Base-by-base conservation (phyloP, 352 stramenopile genomes). In the Pythium utonaiense region DNA sequence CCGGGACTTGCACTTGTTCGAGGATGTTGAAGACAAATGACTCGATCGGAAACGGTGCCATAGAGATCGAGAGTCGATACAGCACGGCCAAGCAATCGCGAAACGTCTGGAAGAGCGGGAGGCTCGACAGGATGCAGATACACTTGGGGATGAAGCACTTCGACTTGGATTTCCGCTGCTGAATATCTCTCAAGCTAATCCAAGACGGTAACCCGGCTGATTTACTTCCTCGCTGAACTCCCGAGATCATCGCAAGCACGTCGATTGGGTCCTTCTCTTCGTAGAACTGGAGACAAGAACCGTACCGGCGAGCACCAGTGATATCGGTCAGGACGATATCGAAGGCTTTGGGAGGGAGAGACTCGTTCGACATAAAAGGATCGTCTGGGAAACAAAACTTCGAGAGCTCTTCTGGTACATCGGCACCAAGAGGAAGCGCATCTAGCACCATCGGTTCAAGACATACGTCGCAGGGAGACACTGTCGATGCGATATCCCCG, bases 261-360 rank as follows among this genome's bases (percentile, higher is more conserved):
- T 89, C 73, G 56, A 88, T 83, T 10, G 77, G 69, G 31, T 87
- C 64, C 19, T 78, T 82, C 52, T 86, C 73, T 57, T 88, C 74
- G 38, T 69, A 73, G 59, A 88, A 91, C 6, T 88, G 82, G 9
- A 92, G 53, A 22, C 78, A 90, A 0, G 82, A 79, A 0, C 70
- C 82, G 40, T 84, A 92, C 3, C 75, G 69, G 8, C 67, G 75
- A 1, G 68, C 57, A 1, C 81, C 82, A 13, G 78, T 89, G 30
- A 88, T 76, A 52, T 89, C 82, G 19, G 82, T 92, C 19, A 92
- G 69, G 1, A 92, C 82, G 5, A 89, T 83, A 36, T 92, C 82
- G 19, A 92, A 86, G 6, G 67, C 57, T 17, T 52, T 83, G 16
- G 73, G 73, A 14, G 78, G 65, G 1, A 76, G 67, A 0, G 64